These are phyloP conservation scores for Trichoderma asperelloides DNA, from an alignment of 495 filamentous ascomycete genomes.

Conservation along the genomic window DNA sequence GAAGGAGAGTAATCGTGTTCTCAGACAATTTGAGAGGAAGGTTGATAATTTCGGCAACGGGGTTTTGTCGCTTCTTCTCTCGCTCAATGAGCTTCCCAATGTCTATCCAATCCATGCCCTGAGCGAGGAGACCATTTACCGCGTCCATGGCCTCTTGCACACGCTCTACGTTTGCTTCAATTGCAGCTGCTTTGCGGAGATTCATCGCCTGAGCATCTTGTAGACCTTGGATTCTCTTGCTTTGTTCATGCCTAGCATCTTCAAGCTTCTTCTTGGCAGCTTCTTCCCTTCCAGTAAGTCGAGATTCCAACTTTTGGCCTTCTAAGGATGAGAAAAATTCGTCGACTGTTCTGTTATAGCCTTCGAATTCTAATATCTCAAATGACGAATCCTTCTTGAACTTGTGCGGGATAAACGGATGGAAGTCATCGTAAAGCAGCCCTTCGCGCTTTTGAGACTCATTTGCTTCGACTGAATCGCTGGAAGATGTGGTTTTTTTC, in stretches of 20 bases:
- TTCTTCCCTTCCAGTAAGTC: slow-evolving; percentile 70
- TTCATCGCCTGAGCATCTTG: slow-evolving; percentile 74
- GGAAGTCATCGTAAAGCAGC: slow-evolving; percentile 86
- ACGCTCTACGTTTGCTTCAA: slow-evolving; percentile 78
- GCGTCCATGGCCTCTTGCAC: slow-evolving; percentile 88
- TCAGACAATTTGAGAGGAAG: slow-evolving; percentile 81
- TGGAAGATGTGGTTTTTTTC: slow-evolving; percentile 22
- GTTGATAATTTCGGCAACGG: slow-evolving; percentile 80
- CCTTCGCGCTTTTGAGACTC: slow-evolving; percentile 19
- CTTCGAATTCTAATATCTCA: slow-evolving; percentile 63
- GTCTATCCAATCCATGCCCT: slow-evolving; percentile 96
- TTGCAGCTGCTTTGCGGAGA: slow-evolving; percentile 78
- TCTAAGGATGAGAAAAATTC: slow-evolving; percentile 96
- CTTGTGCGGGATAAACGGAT: slow-evolving; percentile 83
- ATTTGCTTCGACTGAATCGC: slow-evolving; percentile 23
- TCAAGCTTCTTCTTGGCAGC: slow-evolving; percentile 76
- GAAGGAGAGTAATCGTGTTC: slow-evolving; percentile 73
- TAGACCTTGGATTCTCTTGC: slow-evolving; percentile 71
- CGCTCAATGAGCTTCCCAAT: slow-evolving; percentile 79
- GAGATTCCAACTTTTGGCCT: slow-evolving; percentile 81
- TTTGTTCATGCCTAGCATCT: slow-evolving; percentile 69
- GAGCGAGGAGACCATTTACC: slow-evolving; percentile 76
- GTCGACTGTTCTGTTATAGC: slow-evolving; percentile 88
- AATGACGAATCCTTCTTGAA: slow-evolving; percentile 57
- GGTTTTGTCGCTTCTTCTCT: slow-evolving; percentile 71